Percentiles rank a stretch among this genome's conserved stretches.
Conservation (phyloP, 805 yeast genomes). For the Nakazawaea populi region DNA sequence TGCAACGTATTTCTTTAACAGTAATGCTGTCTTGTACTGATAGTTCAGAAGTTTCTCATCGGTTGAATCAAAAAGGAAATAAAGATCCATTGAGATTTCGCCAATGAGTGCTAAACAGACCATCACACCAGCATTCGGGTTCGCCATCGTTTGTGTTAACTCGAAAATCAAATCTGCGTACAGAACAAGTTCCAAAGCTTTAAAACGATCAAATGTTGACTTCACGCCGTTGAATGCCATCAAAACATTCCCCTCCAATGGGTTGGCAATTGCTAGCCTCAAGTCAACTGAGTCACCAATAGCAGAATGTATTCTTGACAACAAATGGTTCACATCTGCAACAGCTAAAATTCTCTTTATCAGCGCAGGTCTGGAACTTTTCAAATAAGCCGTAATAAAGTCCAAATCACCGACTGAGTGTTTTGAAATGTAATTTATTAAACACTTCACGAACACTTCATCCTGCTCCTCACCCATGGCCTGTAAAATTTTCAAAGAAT, state of each 20-base stretch:
- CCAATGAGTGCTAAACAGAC: constrained; percentile 24
- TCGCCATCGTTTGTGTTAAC: neutral
- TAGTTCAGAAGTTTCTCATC: constrained; percentile 11
- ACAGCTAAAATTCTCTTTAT: neutral
- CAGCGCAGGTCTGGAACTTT: neutral
- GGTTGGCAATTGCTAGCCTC: constrained; percentile 39
- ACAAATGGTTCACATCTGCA: neutral
- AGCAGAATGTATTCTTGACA: neutral
- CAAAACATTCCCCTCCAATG: constrained; percentile 36
- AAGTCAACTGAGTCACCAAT: constrained; percentile 26
- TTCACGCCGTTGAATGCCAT: constrained; percentile 15
- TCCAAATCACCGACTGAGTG: neutral
- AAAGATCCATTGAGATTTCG: constrained; percentile 33
- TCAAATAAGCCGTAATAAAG: neutral
- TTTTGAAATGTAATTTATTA: neutral
- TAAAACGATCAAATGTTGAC: constrained; percentile 13
- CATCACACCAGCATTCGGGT: neutral
- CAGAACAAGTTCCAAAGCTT: constrained; percentile 2
- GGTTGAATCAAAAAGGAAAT: constrained; percentile 23
- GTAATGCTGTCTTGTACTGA: neutral
- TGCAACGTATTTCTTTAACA: neutral
- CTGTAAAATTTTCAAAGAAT: neutral
- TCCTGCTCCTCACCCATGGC: neutral
- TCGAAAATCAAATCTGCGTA: neutral
- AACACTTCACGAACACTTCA: neutral